Base-by-base conservation (phyloP, 495 filamentous ascomycete species). In the Parathielavia hyrcaniae region DNA sequence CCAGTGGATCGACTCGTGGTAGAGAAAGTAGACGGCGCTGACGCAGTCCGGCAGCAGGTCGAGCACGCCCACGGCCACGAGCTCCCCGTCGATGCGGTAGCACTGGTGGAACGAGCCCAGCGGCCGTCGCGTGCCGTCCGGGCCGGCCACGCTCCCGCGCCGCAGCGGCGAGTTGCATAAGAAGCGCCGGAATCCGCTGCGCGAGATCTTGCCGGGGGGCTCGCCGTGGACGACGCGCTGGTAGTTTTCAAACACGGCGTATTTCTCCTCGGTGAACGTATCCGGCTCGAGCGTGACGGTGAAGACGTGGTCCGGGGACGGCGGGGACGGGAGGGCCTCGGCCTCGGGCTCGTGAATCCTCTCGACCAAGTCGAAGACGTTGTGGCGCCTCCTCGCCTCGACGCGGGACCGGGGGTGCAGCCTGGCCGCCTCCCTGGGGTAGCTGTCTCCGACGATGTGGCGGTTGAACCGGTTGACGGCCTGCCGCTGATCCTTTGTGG, bases 41-140 rank as follows among this genome's bases (percentile, higher is more conserved):
- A 98, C 89, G 57, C 84, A 86, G 55, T 88, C 77, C 0, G 92
- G 93, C 30, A 97, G 78, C 10, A 97, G 73, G 68, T 98, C 93
- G 35, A 98, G 73, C 11, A 97, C 90, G 2, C 86, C 88, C 53
- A 98, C 81, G 16, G 93, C 93, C 38, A 97, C 83, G 36, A 98
- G 79, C 53, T 84, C 79, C 17, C 91, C 93, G 70, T 97, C 91
- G 23, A 98, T 75, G 32, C 93, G 82, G 71, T 98, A 96, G 73
- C 89, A 93, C 70, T 96, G 91, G 67, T 98, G 93, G 72, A 84
- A 97, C n/a, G 88, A 92, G 9, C 93, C 93, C 3, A 95, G 73
- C 63, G 78, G 78, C 52, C 84, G 82, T 53, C 80, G 77, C 50
- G 60, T 67, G 17, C 78, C 79, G 38, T 79, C 72, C 23, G 76